phyloP scores from a whole-genome alignment of 2,329 filamentous ascomycete genomes.

The Fusarium sp. region DNA sequence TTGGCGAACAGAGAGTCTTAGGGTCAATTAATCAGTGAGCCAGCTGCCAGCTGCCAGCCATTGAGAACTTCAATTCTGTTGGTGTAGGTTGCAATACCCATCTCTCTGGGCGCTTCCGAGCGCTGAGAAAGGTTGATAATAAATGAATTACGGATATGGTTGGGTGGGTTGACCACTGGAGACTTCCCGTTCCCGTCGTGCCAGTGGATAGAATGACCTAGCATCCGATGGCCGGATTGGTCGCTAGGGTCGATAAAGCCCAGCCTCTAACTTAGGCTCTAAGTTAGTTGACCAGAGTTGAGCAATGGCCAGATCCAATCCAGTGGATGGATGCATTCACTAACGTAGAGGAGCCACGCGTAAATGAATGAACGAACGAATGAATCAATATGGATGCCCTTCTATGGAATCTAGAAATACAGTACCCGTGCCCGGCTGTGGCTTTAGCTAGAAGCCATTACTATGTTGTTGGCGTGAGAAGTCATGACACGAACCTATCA shows the following conservation, averaged over 20 bases:
- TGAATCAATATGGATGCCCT: background rate
- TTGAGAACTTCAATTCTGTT: too few species aligned
- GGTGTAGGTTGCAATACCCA: too few species aligned
- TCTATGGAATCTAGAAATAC: conserved; percentile 15
- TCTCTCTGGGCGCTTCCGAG: conserved; percentile 37
- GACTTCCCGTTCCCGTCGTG: conserved; percentile 41
- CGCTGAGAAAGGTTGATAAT: conserved; percentile 32
- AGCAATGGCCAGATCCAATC: too few species aligned
- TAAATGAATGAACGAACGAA: background rate
- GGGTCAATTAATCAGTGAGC: too few species aligned
- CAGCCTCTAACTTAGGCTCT: conserved; percentile 20
- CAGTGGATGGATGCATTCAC: too few species aligned
- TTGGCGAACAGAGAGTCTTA: background rate
- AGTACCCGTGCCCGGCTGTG: too few species aligned
- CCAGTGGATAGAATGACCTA: conserved; percentile 27
- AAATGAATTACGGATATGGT: conserved; percentile 6
- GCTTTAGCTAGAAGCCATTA: background rate
- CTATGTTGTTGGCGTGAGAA: conserved; percentile 10
- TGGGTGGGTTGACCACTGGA: conserved; percentile 33
- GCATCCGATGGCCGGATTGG: conserved; percentile 35
- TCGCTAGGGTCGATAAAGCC: conserved; percentile 39
- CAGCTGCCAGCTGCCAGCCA: too few species aligned
- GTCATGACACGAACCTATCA: conserved; percentile 21
- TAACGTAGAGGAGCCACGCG: too few species aligned
- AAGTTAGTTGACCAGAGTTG: conserved; percentile 1